phyloP scores from a whole-genome alignment of 257 asterid genomes.

The Solanum acaule region DNA sequence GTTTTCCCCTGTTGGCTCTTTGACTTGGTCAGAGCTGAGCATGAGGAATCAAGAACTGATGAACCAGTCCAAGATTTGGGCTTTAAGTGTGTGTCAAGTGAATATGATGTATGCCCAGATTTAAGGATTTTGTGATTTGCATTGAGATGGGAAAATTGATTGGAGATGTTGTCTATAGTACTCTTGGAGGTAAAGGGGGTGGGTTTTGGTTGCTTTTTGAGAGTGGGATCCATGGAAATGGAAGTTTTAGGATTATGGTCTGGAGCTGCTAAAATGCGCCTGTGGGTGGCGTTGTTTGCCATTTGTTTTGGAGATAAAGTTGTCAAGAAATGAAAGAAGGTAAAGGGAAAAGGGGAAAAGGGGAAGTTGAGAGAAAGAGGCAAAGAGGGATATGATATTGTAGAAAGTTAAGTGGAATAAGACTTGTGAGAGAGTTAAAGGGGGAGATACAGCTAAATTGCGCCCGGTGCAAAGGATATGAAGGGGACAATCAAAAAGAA shows the following conservation, averaged over 20 bases:
- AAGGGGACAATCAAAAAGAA: neutral
- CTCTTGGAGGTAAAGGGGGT: neutral
- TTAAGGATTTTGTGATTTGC: neutral
- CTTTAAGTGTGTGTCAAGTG: slow-evolving; percentile 12
- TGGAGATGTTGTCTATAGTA: neutral
- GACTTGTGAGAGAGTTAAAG: slow-evolving; percentile 1
- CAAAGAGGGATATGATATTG: neutral
- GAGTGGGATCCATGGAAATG: slow-evolving; percentile 1
- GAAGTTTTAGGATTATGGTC: slow-evolving; percentile 7
- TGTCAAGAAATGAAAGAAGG: neutral
- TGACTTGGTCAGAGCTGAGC: slow-evolving; percentile 50
- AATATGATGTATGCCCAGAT: neutral
- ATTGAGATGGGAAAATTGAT: neutral
- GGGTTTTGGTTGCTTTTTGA: neutral
- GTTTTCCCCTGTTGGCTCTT: slow-evolving; percentile 31
- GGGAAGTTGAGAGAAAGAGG: neutral
- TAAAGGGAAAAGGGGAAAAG: neutral
- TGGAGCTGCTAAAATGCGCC: slow-evolving; percentile 4
- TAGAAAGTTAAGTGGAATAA: slow-evolving; percentile 9
- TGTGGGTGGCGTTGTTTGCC: slow-evolving; percentile 17
- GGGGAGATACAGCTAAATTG: slow-evolving; percentile 32
- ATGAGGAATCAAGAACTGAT: slow-evolving; percentile 19
- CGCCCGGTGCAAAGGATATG: slow-evolving; percentile 25
- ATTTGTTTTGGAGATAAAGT: neutral
- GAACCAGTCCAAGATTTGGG: slow-evolving; percentile 10